A percentile compares a stretch with the other conserved stretches of the same genome.
phyloP scores from a whole-genome alignment of 345 rosid species.

The Corchorus capsularis region DNA sequence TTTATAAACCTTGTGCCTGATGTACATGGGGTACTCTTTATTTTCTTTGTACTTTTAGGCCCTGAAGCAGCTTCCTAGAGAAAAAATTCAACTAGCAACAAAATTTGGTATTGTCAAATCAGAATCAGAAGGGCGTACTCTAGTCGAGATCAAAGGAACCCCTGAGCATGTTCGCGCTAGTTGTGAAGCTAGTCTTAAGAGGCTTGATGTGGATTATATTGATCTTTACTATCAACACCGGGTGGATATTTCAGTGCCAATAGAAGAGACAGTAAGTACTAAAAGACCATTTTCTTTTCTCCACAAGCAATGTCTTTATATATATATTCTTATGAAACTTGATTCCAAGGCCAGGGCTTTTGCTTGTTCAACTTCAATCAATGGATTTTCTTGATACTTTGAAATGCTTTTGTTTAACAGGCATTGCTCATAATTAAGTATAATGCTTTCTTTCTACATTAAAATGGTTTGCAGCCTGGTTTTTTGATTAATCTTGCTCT shows the following conservation, averaged over 20 bases:
- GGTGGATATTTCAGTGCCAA: conserved; percentile 47
- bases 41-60: conserved; percentile 32
- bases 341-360: background rate
- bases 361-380: background rate
- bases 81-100: conserved; percentile 51
- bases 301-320: too few species aligned
- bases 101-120: conserved; percentile 38
- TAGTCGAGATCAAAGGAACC: conserved; percentile 32
- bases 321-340: too few species aligned
- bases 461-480: background rate
- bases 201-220: conserved; percentile 47
- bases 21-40: background rate
- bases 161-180: conserved; percentile 47
- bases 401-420: background rate
- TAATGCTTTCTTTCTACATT: background rate
- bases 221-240: conserved; percentile 56
- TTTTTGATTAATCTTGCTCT: background rate
- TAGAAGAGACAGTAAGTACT: conserved; percentile 45
- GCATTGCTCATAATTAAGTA: background rate
- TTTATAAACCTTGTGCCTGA: too few species aligned
- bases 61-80: conserved; percentile 54
- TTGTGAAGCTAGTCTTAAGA: conserved; percentile 50
- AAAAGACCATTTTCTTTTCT: conserved; percentile 20
- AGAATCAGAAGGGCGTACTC: conserved; percentile 8
- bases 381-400: background rate